phyloP scores from a whole-genome alignment of 257 asterid species.

The Solanum etuberosum region DNA sequence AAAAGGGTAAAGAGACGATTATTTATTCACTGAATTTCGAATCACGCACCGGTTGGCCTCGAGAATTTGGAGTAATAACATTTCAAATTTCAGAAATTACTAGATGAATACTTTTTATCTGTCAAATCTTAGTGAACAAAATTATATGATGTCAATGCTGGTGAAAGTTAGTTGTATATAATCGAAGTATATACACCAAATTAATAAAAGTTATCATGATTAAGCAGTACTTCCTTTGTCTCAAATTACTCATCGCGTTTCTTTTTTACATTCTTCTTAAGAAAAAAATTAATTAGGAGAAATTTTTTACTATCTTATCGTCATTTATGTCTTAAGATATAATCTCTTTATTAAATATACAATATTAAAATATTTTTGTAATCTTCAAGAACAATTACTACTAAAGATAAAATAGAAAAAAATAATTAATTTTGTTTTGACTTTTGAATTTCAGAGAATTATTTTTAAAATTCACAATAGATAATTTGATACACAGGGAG shows the following conservation, averaged over 20 bases:
- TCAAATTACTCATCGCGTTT: neutral
- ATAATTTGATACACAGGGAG: neutral
- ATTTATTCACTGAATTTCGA: neutral
- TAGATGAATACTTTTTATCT: neutral
- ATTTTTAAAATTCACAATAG: neutral
- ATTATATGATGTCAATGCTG: neutral
- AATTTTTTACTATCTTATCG: fast-evolving
- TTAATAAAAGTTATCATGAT: neutral
- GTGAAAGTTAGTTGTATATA: neutral
- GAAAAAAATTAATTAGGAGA: neutral
- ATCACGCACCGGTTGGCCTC: fast-evolving
- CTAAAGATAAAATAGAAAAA: too few species aligned
- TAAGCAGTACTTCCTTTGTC: neutral
- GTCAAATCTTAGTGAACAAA: neutral
- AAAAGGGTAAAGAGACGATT: neutral
- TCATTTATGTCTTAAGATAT: neutral
- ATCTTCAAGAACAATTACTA: neutral
- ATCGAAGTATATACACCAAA: neutral
- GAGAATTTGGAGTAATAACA: neutral
- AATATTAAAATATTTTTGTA: too few species aligned
- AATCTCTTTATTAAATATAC: neutral
- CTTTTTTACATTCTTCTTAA: neutral
- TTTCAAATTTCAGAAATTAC: neutral
- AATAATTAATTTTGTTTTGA: neutral
- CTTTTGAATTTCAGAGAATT: too few species aligned